phyloP scores from a whole-genome alignment of 2,329 filamentous ascomycete genomes.

The Botrytis deweyae region DNA sequence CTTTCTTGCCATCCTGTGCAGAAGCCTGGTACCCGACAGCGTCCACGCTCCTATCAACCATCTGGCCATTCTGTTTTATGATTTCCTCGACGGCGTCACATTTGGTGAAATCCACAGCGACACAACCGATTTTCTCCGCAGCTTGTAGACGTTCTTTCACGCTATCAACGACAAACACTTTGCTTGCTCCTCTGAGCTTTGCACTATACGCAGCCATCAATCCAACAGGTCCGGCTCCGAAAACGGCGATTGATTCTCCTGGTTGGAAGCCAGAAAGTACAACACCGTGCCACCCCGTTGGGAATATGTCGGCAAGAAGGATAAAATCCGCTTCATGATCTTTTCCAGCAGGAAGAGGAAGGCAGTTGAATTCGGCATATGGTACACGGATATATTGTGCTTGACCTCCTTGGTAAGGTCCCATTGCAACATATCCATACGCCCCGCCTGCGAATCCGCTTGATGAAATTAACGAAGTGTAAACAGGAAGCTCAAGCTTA shows the following conservation, averaged over 20 bases:
- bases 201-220: constrained; percentile 66
- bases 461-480: background rate
- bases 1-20: constrained; percentile 53
- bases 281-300: constrained; percentile 57
- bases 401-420: constrained; percentile 65
- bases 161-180: constrained; percentile 62
- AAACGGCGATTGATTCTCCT: constrained; percentile 63
- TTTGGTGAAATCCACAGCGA: constrained; percentile 60
- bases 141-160: constrained; percentile 58
- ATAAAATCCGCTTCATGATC: constrained; percentile 63
- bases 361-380: constrained; percentile 65
- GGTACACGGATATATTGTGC: constrained; percentile 65
- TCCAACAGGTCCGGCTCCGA: constrained; percentile 64
- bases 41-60: constrained; percentile 65
- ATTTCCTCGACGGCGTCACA: constrained; percentile 61
- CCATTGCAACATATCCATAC: constrained; percentile 63
- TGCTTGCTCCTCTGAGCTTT: constrained; percentile 57
- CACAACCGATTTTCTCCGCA: constrained; percentile 61
- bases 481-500: background rate
- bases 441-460: constrained; percentile 57
- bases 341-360: constrained; percentile 63
- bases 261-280: constrained; percentile 57
- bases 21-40: constrained; percentile 66
- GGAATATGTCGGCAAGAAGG: constrained; percentile 50
- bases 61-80: constrained; percentile 55